phyloP scores from a whole-genome alignment of 2,329 filamentous ascomycete species.

The Aquanectria penicillioides region DNA sequence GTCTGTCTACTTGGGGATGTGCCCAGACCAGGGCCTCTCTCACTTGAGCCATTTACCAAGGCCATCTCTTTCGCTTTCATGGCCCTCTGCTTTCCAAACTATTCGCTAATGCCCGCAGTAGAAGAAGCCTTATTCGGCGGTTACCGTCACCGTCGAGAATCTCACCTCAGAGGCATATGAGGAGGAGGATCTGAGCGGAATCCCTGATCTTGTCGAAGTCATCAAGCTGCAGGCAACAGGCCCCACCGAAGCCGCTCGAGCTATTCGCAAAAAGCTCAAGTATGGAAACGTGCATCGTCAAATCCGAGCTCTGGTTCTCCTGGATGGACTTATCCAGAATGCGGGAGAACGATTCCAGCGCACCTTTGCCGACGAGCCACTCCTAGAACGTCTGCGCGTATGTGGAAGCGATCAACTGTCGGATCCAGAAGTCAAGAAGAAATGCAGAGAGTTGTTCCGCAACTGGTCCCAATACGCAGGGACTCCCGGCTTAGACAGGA shows the following conservation, averaged over 20 bases:
- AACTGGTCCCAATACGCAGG: constrained; percentile 90
- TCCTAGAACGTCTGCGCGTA: constrained; percentile 90
- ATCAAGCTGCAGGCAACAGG: constrained; percentile 89
- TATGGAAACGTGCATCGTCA: constrained; percentile 96
- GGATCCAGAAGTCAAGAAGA: constrained; percentile 85
- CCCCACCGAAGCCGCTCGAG: constrained; percentile 87
- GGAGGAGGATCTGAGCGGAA: constrained; percentile 89
- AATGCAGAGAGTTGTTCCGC: constrained; percentile 86
- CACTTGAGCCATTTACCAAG: constrained; percentile 30
- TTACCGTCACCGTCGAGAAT: constrained; percentile 91
- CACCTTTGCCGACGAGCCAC: constrained; percentile 86
- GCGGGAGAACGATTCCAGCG: constrained; percentile 88
- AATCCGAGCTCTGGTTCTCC: constrained; percentile 84
- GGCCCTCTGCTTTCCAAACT: neutral
- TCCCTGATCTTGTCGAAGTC: constrained; percentile 93
- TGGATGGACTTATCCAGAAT: constrained; percentile 95
- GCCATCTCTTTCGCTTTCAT: neutral
- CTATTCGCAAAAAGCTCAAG: constrained; percentile 97
- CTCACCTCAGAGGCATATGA: constrained; percentile 90
- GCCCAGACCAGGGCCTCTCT: too few relatives aligned
- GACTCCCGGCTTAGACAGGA: constrained; percentile 80
- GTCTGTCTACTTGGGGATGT: neutral
- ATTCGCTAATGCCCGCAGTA: constrained; percentile 21
- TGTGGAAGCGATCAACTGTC: constrained; percentile 87
- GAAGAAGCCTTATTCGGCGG: constrained; percentile 87